Conservation (phyloP, 2,329 filamentous ascomycete species). For the Teratosphaeria viscida region DNA sequence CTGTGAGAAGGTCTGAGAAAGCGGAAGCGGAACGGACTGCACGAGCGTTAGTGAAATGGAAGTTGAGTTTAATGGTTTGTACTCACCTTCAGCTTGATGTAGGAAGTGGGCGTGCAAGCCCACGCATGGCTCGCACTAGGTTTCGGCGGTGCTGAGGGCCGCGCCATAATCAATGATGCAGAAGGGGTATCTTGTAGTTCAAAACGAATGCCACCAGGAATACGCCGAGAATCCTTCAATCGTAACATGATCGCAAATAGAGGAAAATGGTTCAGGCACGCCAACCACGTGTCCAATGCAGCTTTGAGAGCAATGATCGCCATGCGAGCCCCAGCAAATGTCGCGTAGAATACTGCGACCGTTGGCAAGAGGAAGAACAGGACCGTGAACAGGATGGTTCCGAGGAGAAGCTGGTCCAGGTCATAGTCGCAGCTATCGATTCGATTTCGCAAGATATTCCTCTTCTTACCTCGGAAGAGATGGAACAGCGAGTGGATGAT, state of each 20-base stretch:
- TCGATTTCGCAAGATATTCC: conserved; percentile 90
- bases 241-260: conserved; percentile 94
- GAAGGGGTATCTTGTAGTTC: conserved; percentile 66
- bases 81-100: conserved; percentile 73
- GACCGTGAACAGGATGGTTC: conserved; percentile 91
- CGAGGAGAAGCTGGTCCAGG: conserved; percentile 87
- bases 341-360: conserved; percentile 91
- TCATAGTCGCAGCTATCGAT: conserved; percentile 99
- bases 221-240: conserved; percentile 79
- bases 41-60: conserved; percentile 1
- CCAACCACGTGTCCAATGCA: conserved; percentile 77
- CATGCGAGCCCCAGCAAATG: conserved; percentile 90
- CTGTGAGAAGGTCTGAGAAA: conserved; percentile 92
- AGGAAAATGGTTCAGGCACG: conserved; percentile 93
- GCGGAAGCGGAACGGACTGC: conserved; percentile 76
- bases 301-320: conserved; percentile 90
- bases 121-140: background rate
- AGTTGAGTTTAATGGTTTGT: background rate
- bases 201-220: conserved; percentile 86
- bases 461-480: conserved; percentile 94
- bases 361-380: conserved; percentile 92
- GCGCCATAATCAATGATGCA: conserved; percentile 9
- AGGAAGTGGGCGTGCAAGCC: conserved; percentile 53
- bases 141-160: background rate
- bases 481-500: conserved; percentile 98